These are phyloP conservation scores for Udeniomyces megalosporus DNA, from an alignment of 768 basidiomycete species.

Conservation along the genomic window DNA sequence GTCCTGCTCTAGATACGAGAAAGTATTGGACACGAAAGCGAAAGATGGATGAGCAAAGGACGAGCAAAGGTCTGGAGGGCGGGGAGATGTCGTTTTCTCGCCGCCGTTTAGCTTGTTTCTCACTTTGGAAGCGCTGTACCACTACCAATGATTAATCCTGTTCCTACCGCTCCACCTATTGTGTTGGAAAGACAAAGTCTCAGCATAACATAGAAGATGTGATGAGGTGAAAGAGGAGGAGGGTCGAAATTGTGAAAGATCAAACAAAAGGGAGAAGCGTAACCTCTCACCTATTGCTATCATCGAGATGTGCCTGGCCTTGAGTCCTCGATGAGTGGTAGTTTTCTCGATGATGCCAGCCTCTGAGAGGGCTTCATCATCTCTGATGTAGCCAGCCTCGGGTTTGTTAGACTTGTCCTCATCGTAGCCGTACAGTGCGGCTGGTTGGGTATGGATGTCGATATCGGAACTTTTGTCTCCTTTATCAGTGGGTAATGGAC, in stretches of 20 bases:
- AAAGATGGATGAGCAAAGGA: neutral
- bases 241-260: neutral
- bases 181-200: neutral
- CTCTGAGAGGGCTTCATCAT: neutral
- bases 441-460: too few relatives aligned
- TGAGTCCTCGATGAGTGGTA: slow-evolving; percentile 12
- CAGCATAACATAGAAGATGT: too few relatives aligned
- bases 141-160: slow-evolving; percentile 40
- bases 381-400: neutral
- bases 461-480: too few relatives aligned
- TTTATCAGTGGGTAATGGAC: too few relatives aligned
- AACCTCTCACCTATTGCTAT: too few relatives aligned
- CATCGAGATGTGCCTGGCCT: neutral
- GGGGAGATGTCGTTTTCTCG: neutral
- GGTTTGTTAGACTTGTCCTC: too few relatives aligned
- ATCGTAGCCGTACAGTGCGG: too few relatives aligned
- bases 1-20: neutral
- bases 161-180: slow-evolving; percentile 34
- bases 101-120: too few relatives aligned
- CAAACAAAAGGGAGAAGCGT: too few relatives aligned
- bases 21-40: neutral
- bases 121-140: too few relatives aligned
- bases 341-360: slow-evolving; percentile 1
- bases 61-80: neutral
- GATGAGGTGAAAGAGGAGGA: too few relatives aligned